These are phyloP conservation scores for Hymenoscyphus linearis DNA, from an alignment of 2,329 filamentous ascomycete species.

Conservation along the genomic window DNA sequence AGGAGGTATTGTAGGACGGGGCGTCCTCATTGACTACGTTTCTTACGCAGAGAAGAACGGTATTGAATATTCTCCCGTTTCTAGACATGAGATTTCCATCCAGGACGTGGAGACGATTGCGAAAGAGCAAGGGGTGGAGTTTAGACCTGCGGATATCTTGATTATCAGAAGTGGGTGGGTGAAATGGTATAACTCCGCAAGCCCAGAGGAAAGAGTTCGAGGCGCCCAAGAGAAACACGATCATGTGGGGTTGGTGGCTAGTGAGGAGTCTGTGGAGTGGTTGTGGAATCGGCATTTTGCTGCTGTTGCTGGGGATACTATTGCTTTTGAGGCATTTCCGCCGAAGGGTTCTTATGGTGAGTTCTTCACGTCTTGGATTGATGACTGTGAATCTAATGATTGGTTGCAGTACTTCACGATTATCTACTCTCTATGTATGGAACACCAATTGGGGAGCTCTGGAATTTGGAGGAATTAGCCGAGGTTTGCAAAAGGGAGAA, in stretches of 20 bases:
- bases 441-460: slow-evolving; percentile 29
- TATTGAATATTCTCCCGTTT: slow-evolving; percentile 34
- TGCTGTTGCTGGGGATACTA: slow-evolving; percentile 26
- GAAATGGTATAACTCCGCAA: slow-evolving; percentile 29
- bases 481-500: slow-evolving; percentile 46
- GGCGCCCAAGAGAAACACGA: slow-evolving; percentile 12
- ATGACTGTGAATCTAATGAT: not conserved
- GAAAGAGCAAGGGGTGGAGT: slow-evolving; percentile 39
- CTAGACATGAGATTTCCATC: slow-evolving; percentile 33
- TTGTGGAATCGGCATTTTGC: slow-evolving; percentile 29
- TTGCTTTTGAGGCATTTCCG: slow-evolving; percentile 27
- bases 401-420: slow-evolving; percentile 23
- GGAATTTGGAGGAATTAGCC: slow-evolving; percentile 28
- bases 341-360: slow-evolving; percentile 19
- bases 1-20: slow-evolving; percentile 49
- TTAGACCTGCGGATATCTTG: slow-evolving; percentile 45
- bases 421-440: slow-evolving; percentile 28
- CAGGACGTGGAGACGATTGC: slow-evolving; percentile 40
- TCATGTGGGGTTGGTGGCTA: slow-evolving; percentile 18
- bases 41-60: slow-evolving; percentile 32
- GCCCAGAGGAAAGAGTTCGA: slow-evolving; percentile 11
- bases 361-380: not conserved
- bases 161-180: slow-evolving; percentile 44
- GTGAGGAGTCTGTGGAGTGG: slow-evolving; percentile 24
- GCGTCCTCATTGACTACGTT: slow-evolving; percentile 47